Conservation (phyloP, 2,329 filamentous ascomycete species). For the Cryphonectria naterciae region DNA sequence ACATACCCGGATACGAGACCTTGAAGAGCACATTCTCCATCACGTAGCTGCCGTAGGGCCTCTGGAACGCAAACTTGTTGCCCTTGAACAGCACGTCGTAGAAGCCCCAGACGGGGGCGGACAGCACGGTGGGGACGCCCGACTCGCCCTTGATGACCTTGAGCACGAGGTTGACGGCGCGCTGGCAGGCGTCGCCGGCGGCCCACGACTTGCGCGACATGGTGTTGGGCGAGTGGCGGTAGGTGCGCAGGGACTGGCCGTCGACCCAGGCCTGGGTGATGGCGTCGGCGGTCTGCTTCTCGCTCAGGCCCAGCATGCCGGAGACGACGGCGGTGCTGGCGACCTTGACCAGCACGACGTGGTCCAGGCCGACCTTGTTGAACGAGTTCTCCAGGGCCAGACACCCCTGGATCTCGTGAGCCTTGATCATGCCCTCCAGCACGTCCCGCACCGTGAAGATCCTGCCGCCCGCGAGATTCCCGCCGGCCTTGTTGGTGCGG, state of each 20-base stretch:
- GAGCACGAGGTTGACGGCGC: constrained; percentile 86
- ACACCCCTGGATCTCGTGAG: constrained; percentile 98
- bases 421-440: constrained; percentile 97
- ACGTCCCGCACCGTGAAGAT: constrained; percentile 88
- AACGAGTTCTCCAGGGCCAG: constrained; percentile 96
- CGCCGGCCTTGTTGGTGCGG: constrained; percentile 76
- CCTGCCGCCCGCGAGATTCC: constrained; percentile 85
- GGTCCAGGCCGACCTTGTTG: constrained; percentile 98
- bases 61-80: constrained; percentile 94
- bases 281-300: constrained; percentile 91
- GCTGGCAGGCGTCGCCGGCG: constrained; percentile 95
- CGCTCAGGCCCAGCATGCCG: constrained; percentile 88
- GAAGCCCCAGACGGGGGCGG: constrained; percentile 94
- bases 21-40: constrained; percentile 99
- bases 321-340: constrained; percentile 92
- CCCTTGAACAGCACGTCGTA: constrained; percentile 98
- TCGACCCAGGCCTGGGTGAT: constrained; percentile 98
- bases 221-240: constrained; percentile 97
- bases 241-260: constrained; percentile 92
- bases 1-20: constrained; percentile 91
- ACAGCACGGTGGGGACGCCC: constrained; percentile 89
- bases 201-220: constrained; percentile 99
- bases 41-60: constrained; percentile 95
- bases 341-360: constrained; percentile 97
- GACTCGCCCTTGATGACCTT: constrained; percentile 92